Conservation (phyloP, 495 filamentous ascomycete genomes). For the Penicillium atrosanguineum region DNA sequence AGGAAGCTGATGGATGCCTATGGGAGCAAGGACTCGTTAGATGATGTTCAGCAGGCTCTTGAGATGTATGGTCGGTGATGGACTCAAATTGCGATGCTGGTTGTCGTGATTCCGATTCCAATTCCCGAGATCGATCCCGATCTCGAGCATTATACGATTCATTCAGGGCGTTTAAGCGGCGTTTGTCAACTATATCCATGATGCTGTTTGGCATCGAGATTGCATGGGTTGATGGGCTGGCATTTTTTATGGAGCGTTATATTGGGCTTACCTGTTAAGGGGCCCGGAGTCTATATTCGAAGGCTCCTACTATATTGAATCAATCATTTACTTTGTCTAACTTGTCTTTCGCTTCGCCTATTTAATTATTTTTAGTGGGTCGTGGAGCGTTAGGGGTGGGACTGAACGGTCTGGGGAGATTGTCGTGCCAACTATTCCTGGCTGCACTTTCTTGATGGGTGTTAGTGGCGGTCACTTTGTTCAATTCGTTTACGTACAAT, state of each 20-base stretch:
- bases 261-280: neutral
- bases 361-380: neutral
- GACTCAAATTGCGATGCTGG: slow-evolving; percentile 1
- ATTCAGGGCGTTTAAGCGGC: neutral
- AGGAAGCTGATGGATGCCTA: slow-evolving; percentile 53
- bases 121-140: neutral
- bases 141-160: neutral
- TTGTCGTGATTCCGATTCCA: neutral
- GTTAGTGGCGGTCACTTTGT: neutral
- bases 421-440: neutral
- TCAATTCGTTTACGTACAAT: neutral
- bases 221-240: neutral
- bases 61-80: slow-evolving; percentile 35
- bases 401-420: neutral
- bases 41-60: slow-evolving; percentile 58
- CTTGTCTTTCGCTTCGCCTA: neutral
- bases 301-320: neutral
- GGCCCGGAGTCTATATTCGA: neutral
- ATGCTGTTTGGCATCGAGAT: neutral
- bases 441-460: neutral
- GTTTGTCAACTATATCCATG: neutral
- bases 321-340: neutral
- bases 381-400: neutral
- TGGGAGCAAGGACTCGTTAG: slow-evolving; percentile 54
- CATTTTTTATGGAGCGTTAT: neutral